phyloP scores from a whole-genome alignment of 2,329 filamentous ascomycete genomes.

The Tolypocladium ovalisporum region DNA sequence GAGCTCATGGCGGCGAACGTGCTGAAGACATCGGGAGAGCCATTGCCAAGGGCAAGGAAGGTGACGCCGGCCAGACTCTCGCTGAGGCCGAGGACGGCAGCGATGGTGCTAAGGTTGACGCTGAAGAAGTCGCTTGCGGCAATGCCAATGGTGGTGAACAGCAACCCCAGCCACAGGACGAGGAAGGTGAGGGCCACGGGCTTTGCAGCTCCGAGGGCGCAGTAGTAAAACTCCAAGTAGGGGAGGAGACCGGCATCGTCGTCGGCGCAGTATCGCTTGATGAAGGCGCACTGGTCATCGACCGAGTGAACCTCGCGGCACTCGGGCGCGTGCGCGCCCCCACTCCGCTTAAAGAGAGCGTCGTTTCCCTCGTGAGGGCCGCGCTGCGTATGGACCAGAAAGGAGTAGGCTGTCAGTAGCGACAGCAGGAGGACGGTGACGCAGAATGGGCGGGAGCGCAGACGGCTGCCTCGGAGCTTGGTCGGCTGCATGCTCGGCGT shows the following conservation, averaged over 20 bases:
- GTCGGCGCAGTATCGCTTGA: conserved; percentile 70
- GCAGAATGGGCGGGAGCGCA: conserved; percentile 38
- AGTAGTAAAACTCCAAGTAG: conserved; percentile 89
- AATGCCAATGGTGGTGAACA: conserved; percentile 96
- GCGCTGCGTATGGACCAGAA: conserved; percentile 19
- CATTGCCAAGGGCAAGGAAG: conserved; percentile 93
- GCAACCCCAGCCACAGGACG: conserved; percentile 70
- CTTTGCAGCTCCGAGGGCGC: conserved; percentile 55
- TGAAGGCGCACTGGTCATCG: conserved; percentile 76
- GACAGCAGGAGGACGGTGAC: conserved; percentile 34
- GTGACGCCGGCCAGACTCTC: conserved; percentile 95
- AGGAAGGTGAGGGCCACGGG: conserved; percentile 72
- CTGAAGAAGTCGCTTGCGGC: conserved; percentile 98
- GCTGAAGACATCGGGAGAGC: conserved; percentile 95
- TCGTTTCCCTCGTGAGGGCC: conserved; percentile 3
- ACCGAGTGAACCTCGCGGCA: conserved; percentile 73
- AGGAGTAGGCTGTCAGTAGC: conserved; percentile 32
- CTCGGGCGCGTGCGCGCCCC: conserved; percentile 38
- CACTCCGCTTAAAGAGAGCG: conserved; percentile 14
- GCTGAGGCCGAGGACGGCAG: conserved; percentile 79
- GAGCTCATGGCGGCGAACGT: conserved; percentile 97
- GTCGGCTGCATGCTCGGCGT: conserved; percentile 6
- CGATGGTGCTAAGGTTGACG: conserved; percentile 89
- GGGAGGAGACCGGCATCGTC: conserved; percentile 84
- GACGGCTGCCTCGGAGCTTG: conserved; percentile 20